Percentiles rank a stretch among this genome's conserved stretches.
These are phyloP conservation scores for Tulasnella sp. DNA, from an alignment of 768 basidiomycete genomes.

Conservation along the genomic window DNA sequence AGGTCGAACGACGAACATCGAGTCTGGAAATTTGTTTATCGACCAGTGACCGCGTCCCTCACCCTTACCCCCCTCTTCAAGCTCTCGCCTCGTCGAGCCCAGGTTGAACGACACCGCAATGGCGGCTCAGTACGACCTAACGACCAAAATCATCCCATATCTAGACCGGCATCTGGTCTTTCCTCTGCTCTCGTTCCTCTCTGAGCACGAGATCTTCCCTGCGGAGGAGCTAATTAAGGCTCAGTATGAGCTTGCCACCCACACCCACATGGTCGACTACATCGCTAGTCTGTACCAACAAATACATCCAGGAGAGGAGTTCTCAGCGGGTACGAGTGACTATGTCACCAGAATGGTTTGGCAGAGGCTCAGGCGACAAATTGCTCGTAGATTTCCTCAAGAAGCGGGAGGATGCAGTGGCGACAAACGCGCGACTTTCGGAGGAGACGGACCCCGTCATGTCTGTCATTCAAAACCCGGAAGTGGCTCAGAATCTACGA, in stretches of 20 bases:
- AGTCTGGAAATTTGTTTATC: neutral
- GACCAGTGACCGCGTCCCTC: neutral
- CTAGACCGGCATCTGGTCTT: constrained; percentile 92
- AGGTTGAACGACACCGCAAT: neutral
- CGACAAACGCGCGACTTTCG: constrained; percentile 71
- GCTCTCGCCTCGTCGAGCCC: neutral
- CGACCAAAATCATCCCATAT: constrained; percentile 80
- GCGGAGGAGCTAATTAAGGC: constrained; percentile 71
- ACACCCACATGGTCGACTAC: constrained; percentile 98
- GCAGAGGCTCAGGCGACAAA: neutral
- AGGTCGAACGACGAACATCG: neutral
- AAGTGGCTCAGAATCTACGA: constrained; percentile 85
- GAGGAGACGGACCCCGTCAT: constrained; percentile 87
- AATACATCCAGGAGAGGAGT: constrained; percentile 57
- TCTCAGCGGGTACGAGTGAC: constrained; percentile 51
- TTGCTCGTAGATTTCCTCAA: constrained; percentile 58
- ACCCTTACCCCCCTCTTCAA: neutral
- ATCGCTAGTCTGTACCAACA: constrained; percentile 69
- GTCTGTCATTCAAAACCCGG: constrained; percentile 93
- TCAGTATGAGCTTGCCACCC: constrained; percentile 95
- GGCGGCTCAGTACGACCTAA: constrained; percentile 78
- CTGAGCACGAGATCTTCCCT: constrained; percentile 62
- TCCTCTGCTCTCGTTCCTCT: constrained; percentile 82
- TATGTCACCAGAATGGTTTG: neutral
- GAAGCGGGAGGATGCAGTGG: constrained; percentile 72